These are phyloP conservation scores for Boletales sp. DNA, from an alignment of 768 basidiomycete genomes.

Conservation along the genomic window DNA sequence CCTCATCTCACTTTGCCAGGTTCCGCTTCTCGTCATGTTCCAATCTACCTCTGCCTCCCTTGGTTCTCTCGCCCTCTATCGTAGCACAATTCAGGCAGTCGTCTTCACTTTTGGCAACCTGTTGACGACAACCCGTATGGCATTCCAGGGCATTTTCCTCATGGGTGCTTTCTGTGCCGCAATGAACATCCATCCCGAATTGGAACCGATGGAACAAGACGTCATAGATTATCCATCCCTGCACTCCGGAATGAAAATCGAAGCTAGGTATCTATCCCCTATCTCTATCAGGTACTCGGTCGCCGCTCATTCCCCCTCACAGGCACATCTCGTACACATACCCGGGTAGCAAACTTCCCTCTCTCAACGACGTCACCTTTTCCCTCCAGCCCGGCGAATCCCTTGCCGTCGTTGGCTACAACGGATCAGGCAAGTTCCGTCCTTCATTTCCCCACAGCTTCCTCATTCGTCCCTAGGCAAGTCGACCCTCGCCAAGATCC, in stretches of 20 bases:
- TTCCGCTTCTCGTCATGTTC: conserved; percentile 69
- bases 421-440: conserved; percentile 64
- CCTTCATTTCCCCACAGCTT: not conserved
- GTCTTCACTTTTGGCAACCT: conserved; percentile 63
- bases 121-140: conserved; percentile 61
- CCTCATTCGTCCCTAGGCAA: conserved; percentile 51
- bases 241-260: conserved; percentile 63
- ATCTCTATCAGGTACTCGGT: conserved; percentile 8
- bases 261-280: conserved; percentile 55
- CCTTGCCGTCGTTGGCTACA: conserved; percentile 82
- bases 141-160: conserved; percentile 82
- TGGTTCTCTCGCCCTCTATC: conserved; percentile 79
- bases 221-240: conserved; percentile 44
- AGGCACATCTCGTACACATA: conserved; percentile 63
- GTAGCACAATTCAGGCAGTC: conserved; percentile 70
- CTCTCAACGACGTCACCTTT: conserved; percentile 67
- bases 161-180: conserved; percentile 85
- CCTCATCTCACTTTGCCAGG: conserved; percentile 36
- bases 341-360: conserved; percentile 66
- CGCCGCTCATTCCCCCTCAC: not conserved
- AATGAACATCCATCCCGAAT: conserved; percentile 61
- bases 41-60: conserved; percentile 72
- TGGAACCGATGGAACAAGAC: conserved; percentile 60
- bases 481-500: conserved; percentile 79
- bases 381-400: conserved; percentile 70